A percentile compares a stretch with the other conserved stretches of the same genome.
phyloP scores from a whole-genome alignment of 2,329 filamentous ascomycete genomes.

The Sclerotinia borealis region DNA sequence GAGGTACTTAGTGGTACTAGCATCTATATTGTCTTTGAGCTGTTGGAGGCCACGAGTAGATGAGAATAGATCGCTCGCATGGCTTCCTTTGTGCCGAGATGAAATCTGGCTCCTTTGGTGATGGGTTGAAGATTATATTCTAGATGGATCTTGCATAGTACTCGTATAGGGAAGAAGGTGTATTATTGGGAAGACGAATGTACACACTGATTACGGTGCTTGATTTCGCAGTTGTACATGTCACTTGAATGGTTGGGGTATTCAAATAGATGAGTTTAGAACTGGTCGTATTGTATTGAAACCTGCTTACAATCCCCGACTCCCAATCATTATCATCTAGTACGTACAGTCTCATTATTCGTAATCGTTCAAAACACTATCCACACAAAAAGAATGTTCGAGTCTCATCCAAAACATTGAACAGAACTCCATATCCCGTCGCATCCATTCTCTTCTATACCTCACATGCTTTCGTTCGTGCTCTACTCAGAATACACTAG shows the following conservation, averaged over 20 bases:
- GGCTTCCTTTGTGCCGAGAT: neutral
- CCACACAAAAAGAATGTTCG: neutral
- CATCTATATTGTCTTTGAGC: neutral
- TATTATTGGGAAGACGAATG: neutral
- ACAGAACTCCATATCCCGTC: neutral
- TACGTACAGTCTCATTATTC: neutral
- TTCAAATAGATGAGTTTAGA: neutral
- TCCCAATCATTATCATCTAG: neutral
- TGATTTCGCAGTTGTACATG: neutral
- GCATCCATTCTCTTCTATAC: neutral
- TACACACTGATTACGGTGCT: too few species aligned
- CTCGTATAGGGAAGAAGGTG: too few species aligned
- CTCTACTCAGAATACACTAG: neutral
- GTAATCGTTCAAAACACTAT: neutral
- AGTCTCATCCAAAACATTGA: neutral
- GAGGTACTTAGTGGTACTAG: constrained; percentile 1
- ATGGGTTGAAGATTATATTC: neutral
- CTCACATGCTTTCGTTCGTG: neutral
- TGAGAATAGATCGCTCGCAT: neutral
- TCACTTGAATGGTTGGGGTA: neutral
- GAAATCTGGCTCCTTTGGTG: neutral
- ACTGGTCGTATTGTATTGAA: neutral
- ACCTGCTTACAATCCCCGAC: neutral
- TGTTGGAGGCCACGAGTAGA: neutral
- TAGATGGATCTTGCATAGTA: neutral